Conservation (phyloP, 352 stramenopile species). For the Blastocystis sp. region DNA sequence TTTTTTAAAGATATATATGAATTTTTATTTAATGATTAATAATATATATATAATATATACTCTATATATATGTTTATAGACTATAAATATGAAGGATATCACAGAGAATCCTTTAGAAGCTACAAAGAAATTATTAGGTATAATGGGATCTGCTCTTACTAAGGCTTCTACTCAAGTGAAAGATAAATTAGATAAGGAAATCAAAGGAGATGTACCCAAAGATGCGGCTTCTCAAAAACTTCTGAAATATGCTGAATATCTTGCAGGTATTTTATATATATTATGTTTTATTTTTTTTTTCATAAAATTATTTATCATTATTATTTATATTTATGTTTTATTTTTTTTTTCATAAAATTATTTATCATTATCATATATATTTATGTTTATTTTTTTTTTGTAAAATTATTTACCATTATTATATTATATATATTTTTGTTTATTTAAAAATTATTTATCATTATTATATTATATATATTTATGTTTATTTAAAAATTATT, state of each 20-base stretch:
- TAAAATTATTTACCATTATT: constrained; percentile 8
- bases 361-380: not conserved
- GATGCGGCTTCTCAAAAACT: constrained; percentile 24
- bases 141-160: not conserved
- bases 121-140: constrained; percentile 13
- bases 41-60: no score
- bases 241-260: constrained; percentile 14
- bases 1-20: no score
- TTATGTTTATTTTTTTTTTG: not conserved
- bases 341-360: not conserved
- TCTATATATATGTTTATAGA: no score
- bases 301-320: no score
- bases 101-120: constrained; percentile 19
- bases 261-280: constrained; percentile 23
- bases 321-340: not conserved
- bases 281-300: no score
- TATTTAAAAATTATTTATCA: no score
- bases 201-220: constrained; percentile 4
- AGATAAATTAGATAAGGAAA: constrained; percentile 14
- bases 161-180: constrained; percentile 12
- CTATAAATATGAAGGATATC: no score
- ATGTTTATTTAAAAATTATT: no score
- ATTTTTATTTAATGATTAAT: no score
- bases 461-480: no score
- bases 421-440: not conserved